phyloP scores from a whole-genome alignment of 306 rosid species.

The Fragaria ananassa region DNA sequence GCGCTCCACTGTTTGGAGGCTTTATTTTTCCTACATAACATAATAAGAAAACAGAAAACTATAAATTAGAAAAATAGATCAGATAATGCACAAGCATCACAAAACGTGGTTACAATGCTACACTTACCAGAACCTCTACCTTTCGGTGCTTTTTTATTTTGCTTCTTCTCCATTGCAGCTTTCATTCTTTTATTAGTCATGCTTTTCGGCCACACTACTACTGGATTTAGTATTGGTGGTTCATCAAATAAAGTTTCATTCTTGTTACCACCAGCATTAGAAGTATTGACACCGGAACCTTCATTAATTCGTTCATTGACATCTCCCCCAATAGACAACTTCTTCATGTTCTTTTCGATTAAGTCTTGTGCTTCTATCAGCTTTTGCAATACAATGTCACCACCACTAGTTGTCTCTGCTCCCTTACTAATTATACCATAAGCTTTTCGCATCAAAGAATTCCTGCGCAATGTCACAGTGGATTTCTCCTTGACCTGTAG shows the following conservation, averaged over 20 bases:
- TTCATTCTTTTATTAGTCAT: neutral
- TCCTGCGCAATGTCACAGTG: neutral
- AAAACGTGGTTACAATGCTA: neutral
- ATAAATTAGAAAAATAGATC: neutral
- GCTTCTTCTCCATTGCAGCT: neutral
- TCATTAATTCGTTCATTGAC: no score
- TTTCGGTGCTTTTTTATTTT: neutral
- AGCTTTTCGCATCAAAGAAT: neutral
- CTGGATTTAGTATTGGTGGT: neutral
- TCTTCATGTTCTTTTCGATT: neutral
- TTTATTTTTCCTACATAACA: neutral
- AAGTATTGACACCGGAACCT: neutral
- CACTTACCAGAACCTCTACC: neutral
- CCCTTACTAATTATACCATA: neutral
- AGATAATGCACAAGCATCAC: neutral
- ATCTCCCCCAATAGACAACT: neutral
- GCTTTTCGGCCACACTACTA: neutral
- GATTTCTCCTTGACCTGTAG: neutral
- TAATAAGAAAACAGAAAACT: neutral
- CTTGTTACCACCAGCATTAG: neutral
- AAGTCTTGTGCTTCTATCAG: neutral
- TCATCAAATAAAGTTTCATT: neutral
- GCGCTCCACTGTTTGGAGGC: neutral
- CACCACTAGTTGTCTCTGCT: neutral
- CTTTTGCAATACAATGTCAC: neutral